phyloP scores from a whole-genome alignment of 83 land plant genomes.

The Picea engelmannii region DNA sequence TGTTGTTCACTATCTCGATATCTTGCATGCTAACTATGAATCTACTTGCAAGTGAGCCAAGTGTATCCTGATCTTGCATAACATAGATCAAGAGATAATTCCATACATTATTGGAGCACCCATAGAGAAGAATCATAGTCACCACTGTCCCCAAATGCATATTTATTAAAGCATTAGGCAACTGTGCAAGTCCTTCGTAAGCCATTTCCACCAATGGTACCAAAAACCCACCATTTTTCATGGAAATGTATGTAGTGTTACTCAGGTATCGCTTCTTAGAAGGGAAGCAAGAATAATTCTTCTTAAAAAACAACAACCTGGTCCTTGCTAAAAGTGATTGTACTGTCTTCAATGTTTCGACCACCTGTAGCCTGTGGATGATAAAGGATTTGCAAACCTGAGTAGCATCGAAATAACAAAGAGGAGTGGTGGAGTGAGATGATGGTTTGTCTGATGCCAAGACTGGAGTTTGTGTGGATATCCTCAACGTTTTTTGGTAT shows the following conservation, averaged over 20 bases:
- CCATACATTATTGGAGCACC: conserved; percentile 71
- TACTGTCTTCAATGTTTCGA: conserved; percentile 28
- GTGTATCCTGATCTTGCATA: conserved; percentile 40
- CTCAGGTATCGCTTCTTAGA: conserved; percentile 30
- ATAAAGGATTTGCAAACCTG: conserved; percentile 55
- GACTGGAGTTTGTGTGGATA: conserved; percentile 12
- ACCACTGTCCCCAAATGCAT: conserved; percentile 47
- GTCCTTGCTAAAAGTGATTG: conserved; percentile 50
- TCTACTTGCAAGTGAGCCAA: conserved; percentile 49
- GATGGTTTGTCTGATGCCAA: not conserved
- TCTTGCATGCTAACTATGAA: conserved; percentile 70
- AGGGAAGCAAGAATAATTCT: conserved; percentile 59
- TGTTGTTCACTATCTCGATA: conserved; percentile 62
- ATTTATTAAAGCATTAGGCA: conserved; percentile 24
- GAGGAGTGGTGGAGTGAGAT: conserved; percentile 21
- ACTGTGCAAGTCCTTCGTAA: conserved; percentile 47
- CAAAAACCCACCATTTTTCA: conserved; percentile 4
- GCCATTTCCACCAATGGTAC: conserved; percentile 23
- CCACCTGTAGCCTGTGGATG: conserved; percentile 29
- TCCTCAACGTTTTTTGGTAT: not conserved
- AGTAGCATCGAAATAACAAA: conserved; percentile 48
- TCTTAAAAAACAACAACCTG: conserved; percentile 25
- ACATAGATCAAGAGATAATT: conserved; percentile 26
- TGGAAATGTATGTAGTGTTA: conserved; percentile 32
- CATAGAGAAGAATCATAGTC: conserved; percentile 52